Percentiles rank a stretch among this genome's conserved stretches.
Evolutionary conservation across 2,329 filamentous ascomycete genomes (phyloP).

Genomic region (Sclerotinia borealis): DNA sequence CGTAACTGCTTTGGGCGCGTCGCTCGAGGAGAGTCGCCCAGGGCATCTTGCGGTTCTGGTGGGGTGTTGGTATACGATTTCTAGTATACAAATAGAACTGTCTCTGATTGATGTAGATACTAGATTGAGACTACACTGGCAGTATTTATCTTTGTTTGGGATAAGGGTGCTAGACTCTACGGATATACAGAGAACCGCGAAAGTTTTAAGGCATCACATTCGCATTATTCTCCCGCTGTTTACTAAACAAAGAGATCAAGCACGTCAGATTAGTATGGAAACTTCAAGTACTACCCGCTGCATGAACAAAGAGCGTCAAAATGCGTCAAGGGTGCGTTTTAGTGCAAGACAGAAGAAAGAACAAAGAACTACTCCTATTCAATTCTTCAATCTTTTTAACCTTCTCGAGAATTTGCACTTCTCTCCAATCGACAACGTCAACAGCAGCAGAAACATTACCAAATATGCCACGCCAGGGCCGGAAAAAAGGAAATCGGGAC

Average conservation of each 20-base stretch:
- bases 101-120: background rate
- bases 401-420: background rate
- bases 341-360: background rate
- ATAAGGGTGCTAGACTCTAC: background rate
- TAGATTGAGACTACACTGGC: background rate
- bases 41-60: background rate
- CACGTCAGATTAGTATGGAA: background rate
- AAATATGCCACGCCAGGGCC: slow-evolving; percentile 2
- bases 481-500: background rate
- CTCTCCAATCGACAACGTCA: background rate
- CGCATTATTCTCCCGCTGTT: background rate
- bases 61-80: background rate
- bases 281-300: background rate
- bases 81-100: background rate
- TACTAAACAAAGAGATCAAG: background rate
- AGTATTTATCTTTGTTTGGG: background rate
- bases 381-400: background rate
- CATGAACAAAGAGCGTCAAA: slow-evolving; percentile 1
- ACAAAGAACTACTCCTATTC: no score
- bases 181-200: background rate
- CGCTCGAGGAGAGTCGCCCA: background rate
- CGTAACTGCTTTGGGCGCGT: no score
- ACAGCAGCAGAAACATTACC: background rate
- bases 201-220: background rate
- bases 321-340: background rate